These are phyloP conservation scores for Kodamaea sagamina DNA, from an alignment of 805 yeast species.

Conservation along the genomic window DNA sequence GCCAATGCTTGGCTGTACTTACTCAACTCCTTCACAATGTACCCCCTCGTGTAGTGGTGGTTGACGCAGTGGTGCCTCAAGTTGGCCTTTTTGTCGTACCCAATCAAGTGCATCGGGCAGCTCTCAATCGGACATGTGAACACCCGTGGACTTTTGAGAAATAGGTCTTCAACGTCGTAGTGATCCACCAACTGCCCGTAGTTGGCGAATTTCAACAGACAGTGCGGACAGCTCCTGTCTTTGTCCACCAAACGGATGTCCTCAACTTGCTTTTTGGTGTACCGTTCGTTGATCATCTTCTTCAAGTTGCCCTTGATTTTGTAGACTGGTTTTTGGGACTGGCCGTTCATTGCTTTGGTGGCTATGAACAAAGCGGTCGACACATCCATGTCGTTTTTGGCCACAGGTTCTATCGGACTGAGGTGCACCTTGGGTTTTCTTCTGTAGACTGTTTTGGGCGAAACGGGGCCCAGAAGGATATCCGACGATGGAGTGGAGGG, in stretches of 20 bases:
- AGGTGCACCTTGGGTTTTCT: not conserved
- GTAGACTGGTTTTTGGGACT: not conserved
- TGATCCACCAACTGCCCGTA: slow-evolving; percentile 37
- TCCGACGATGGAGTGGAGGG: not conserved
- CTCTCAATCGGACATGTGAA: slow-evolving; percentile 31
- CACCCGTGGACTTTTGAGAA: slow-evolving; percentile 24
- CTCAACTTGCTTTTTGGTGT: slow-evolving; percentile 2
- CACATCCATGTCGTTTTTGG: slow-evolving; percentile 10
- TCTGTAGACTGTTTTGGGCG: not conserved
- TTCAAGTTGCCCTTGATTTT: not conserved
- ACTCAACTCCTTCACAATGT: slow-evolving; percentile 12
- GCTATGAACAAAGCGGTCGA: slow-evolving; percentile 11
- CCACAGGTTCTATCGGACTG: slow-evolving; percentile 5
- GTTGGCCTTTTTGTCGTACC: slow-evolving; percentile 33
- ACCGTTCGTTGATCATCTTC: slow-evolving; percentile 1
- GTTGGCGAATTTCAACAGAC: slow-evolving; percentile 30
- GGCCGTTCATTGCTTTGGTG: slow-evolving; percentile 6
- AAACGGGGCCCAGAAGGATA: not conserved
- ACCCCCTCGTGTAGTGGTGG: slow-evolving; percentile 27
- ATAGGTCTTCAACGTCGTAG: slow-evolving; percentile 31
- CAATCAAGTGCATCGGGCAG: slow-evolving; percentile 47
- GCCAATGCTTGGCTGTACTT: slow-evolving; percentile 10
- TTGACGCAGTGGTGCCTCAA: slow-evolving; percentile 31
- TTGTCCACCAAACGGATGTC: slow-evolving; percentile 8
- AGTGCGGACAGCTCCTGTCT: slow-evolving; percentile 26